Base-by-base conservation (phyloP, 2,329 filamentous ascomycete genomes). In the Nothophoma quercina region DNA sequence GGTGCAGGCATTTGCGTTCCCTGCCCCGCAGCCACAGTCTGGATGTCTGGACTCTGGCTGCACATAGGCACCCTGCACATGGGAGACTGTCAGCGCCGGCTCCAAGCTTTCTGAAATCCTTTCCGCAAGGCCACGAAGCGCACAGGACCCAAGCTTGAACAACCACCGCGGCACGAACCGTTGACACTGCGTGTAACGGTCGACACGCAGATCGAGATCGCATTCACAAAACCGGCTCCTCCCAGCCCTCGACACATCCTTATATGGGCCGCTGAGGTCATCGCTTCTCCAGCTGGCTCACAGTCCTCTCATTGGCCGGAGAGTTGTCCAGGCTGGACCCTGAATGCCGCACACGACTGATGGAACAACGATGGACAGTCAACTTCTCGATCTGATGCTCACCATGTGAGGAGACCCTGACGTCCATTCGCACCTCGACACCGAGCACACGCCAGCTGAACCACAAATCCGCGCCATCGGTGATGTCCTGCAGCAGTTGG, bases 121-220 rank as follows among this genome's bases (percentile, higher is more conserved):
- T 12, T 16, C 15, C n/a, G 29, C 29, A 32, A 32, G 29, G 29
- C 15, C n/a, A 15, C 29, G 16, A 32, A 15, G 29, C 15, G 29
- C 10, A 32, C 29, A 32, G 29, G n/a, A n/a, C n/a, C n/a, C n/a
- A n/a, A 32, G 29, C 15, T 16, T 32, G 29, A 15, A n/a, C 25
- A 26, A 26, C 12, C 15, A 16, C 12, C 3, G 54, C 55, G 46
- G 50, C 43, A 51, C 50, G 40, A 55, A 49, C 47, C 50, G 56
- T 42, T 33, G 43, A 36, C 49, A 26, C 35, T 32, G 32, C 32
- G 28, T 18, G 25, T 28, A 13, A 44, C 7, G 35, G 22, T 13
- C 33, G 12, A 22, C 8, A 7, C 33, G 33, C 33, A 3, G 9
- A 25, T 38, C 22, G 34, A 35, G 33, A 38, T 38, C 34, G 21